Conservation (phyloP, 192 early-diverging fungal genomes). For the Phlyctochytrium bullatum region DNA sequence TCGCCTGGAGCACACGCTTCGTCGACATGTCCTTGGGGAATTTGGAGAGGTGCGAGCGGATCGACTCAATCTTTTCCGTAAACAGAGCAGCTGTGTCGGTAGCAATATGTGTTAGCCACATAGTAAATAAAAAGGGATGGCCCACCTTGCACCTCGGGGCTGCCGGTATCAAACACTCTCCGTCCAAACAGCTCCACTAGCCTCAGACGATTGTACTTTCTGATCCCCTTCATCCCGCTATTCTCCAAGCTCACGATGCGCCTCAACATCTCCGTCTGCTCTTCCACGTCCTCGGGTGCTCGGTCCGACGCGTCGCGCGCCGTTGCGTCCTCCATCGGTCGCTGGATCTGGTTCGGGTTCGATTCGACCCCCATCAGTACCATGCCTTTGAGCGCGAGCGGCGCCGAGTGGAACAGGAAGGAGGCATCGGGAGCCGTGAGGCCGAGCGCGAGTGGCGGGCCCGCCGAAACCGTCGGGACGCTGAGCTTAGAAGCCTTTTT, state of each 20-base stretch:
- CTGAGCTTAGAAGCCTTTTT: background rate
- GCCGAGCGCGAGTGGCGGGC: slow-evolving; percentile 30
- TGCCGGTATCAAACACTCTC: slow-evolving; percentile 80
- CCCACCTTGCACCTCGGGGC: slow-evolving; percentile 88
- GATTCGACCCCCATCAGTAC: too few species aligned
- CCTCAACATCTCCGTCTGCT: slow-evolving; percentile 49
- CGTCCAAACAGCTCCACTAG: slow-evolving; percentile 78
- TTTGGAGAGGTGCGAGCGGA: slow-evolving; percentile 73
- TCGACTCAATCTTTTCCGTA: slow-evolving; percentile 84
- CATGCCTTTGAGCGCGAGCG: slow-evolving; percentile 11
- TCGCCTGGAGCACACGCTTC: slow-evolving; percentile 75
- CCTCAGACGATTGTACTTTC: slow-evolving; percentile 70
- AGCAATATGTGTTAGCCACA: background rate
- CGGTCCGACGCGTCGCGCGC: too few species aligned
- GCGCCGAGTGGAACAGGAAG: slow-evolving; percentile 36
- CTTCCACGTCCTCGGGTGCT: slow-evolving; percentile 8
- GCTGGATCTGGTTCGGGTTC: too few species aligned
- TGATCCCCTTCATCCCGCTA: slow-evolving; percentile 70
- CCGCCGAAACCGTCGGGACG: background rate
- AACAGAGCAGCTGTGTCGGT: slow-evolving; percentile 73
- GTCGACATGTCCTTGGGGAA: slow-evolving; percentile 89
- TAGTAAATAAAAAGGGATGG: slow-evolving; percentile 15
- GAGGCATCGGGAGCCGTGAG: slow-evolving; percentile 37
- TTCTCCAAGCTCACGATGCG: slow-evolving; percentile 79
- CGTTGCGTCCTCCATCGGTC: background rate